Base-by-base conservation (phyloP, 805 yeast species). In the Ogataea degrootiae region DNA sequence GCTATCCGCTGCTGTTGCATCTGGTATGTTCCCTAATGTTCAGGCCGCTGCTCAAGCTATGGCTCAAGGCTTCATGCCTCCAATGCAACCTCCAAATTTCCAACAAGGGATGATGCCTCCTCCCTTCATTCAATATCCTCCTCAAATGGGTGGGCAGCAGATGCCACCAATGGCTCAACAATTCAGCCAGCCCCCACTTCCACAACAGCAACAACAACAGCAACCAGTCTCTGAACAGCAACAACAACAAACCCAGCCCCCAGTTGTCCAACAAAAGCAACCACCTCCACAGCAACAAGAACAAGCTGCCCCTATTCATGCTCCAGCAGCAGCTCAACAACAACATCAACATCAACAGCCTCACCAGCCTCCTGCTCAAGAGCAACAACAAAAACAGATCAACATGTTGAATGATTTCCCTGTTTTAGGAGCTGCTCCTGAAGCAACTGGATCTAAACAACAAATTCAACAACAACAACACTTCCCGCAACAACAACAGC, bases 21-120 rank as follows among this genome's bases (percentile, higher is more conserved):
- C 67, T 1, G 68, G 67, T 31, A 64, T 61, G 41, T 64, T 65
- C 39, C 65, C 68, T 29, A 61, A 60, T 39, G 44, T 63, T 31
- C 63, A 58, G 26, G 51, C 61, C 21, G 69, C 68, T 16, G 58
- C 66, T 26, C 66, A 61, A 44, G 68, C 67, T 4, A 47, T 63
- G 61, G 53, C 63, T 2, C 68, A 65, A 44, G 59, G 62, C 41
- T 51, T 59, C 39, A 49, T 63, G 50, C 55, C 64, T 12, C 46
- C 46, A 16, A 26, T 26, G 31, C 31, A 26, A 26, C 56, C 58
- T 22, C 58, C 59, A 14, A 56, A 54, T 8, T 51, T 56, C 47
- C 62, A 58, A 45, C 57, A 53, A 33, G 58, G 59, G 9, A 52
- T 57, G 54, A 49, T 58, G 46, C 56, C 58, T 26, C 51, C 55